Evolutionary conservation across 176 grass and related monocot species (phyloP), one percentile per base, ranked within the genome.

Genomic region (Ensete glaucum): DNA sequence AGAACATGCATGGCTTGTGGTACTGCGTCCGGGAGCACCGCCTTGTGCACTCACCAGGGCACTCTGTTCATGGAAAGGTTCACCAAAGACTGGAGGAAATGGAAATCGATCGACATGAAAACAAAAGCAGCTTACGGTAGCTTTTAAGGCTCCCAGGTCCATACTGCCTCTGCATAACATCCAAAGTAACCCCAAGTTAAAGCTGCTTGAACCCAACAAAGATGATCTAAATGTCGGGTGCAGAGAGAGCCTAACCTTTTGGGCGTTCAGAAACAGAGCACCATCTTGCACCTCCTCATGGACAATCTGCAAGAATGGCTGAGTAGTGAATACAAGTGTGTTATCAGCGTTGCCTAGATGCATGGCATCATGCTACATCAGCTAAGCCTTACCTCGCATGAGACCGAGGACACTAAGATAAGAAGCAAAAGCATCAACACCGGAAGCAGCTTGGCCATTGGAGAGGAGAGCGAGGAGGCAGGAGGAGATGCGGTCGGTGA

Each of bases 1-100:
- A 74, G 72, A 74, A 74, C 72, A 74, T 74, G 72, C 72, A 74
- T 9, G 72, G 72, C 53, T 74, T 74, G 53, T 74, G 72, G 24
- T 75, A 75, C 73, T 75, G 53, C 54, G 54, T 75, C 73, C 55
- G 22, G 25, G 73, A 75, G 25, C 73, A 75, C 54, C 54, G 58
- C 54, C 73, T 75, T 16, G 54, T 75, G 53, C 73, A 75, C 73
- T 75, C 73, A 4, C 73, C 24, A 4, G 54, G 54, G 26, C 73
- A 75, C 15, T 59, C 73, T 74, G 29, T 9, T 9, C 0, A 19
- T 1, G 34, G 34, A 43, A 43, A 6, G 34, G 34, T 43, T 43
- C 34, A 43, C 34, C 34, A 43, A 43, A 43, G 34, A 6, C 34
- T 43, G 5, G 4, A 43, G 34, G 10, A 53, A 22, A 13, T 51